phyloP scores from a whole-genome alignment of 768 basidiomycete genomes.

The Tulasnella sp. region DNA sequence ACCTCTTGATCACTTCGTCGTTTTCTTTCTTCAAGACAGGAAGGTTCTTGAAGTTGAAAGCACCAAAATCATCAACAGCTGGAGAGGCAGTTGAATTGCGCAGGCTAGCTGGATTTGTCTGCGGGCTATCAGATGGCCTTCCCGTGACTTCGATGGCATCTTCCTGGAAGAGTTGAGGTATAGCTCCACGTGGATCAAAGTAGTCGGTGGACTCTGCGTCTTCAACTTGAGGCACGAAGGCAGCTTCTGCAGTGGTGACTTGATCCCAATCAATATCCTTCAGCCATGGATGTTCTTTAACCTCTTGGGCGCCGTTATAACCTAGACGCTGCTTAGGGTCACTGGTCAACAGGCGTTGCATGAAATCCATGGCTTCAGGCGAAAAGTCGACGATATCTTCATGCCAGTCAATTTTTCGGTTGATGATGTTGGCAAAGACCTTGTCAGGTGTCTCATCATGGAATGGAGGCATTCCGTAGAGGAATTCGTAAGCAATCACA shows the following conservation, averaged over 20 bases:
- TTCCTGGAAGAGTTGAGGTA: conserved; percentile 84
- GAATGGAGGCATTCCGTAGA: conserved; percentile 96
- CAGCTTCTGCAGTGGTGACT: conserved; percentile 79
- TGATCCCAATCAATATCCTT: conserved; percentile 88
- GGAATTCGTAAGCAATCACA: conserved; percentile 95
- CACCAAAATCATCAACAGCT: conserved; percentile 85
- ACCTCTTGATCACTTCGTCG: conserved; percentile 93
- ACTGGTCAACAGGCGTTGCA: conserved; percentile 73
- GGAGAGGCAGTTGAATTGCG: conserved; percentile 34
- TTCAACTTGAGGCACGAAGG: conserved; percentile 89
- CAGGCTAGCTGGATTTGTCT: conserved; percentile 27
- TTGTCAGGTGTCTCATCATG: conserved; percentile 95
- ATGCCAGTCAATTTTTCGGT: conserved; percentile 91
- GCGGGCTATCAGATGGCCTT: conserved; percentile 28
- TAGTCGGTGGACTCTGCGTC: conserved; percentile 99
- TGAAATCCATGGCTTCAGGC: conserved; percentile 80
- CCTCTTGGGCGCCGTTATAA: conserved; percentile 79
- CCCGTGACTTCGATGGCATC: conserved; percentile 44
- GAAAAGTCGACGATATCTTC: conserved; percentile 87
- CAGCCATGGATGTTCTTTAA: conserved; percentile 88
- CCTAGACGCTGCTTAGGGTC: conserved; percentile 79
- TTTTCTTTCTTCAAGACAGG: conserved; percentile 95
- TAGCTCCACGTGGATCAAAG: conserved; percentile 93
- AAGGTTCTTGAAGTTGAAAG: conserved; percentile 97
- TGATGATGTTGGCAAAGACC: conserved; percentile 97